Evolutionary conservation across 2,329 filamentous ascomycete genomes (phyloP).

Genomic region (Ceratocystis albifundus): DNA sequence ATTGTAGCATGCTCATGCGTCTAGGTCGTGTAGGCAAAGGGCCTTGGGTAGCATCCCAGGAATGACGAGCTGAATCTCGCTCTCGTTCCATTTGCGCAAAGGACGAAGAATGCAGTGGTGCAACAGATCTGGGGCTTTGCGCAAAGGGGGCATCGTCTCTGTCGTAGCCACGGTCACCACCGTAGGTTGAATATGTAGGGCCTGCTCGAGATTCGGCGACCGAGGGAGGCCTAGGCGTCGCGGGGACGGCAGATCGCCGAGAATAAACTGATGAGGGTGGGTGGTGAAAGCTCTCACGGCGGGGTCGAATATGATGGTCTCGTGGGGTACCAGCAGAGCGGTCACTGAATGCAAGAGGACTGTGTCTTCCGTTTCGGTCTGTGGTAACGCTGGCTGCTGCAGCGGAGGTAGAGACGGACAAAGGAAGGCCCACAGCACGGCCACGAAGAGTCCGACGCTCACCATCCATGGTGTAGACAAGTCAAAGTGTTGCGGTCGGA

Average conservation of each 20-base stretch:
- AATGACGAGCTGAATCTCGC: conserved; percentile 7
- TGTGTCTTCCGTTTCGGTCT: conserved; percentile 12
- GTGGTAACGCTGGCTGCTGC: not conserved
- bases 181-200: conserved; percentile 12
- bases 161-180: conserved; percentile 5
- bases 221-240: not conserved
- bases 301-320: conserved; percentile 12
- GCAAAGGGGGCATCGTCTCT: not conserved
- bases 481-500: not conserved
- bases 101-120: not conserved
- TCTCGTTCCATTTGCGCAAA: conserved; percentile 13
- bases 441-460: conserved; percentile 20
- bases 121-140: conserved; percentile 9
- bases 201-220: not conserved
- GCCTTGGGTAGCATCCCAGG: conserved; percentile 13
- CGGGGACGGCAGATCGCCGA: not conserved
- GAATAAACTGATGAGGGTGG: conserved; percentile 1
- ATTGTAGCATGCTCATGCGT: conserved; percentile 9
- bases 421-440: conserved; percentile 11
- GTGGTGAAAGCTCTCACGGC: not conserved
- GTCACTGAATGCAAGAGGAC: not conserved
- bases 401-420: conserved; percentile 10
- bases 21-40: not conserved
- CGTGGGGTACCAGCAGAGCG: not conserved
- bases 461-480: conserved; percentile 17